Conservation (phyloP, 2,329 filamentous ascomycete genomes). For the Alternaria dauci region DNA sequence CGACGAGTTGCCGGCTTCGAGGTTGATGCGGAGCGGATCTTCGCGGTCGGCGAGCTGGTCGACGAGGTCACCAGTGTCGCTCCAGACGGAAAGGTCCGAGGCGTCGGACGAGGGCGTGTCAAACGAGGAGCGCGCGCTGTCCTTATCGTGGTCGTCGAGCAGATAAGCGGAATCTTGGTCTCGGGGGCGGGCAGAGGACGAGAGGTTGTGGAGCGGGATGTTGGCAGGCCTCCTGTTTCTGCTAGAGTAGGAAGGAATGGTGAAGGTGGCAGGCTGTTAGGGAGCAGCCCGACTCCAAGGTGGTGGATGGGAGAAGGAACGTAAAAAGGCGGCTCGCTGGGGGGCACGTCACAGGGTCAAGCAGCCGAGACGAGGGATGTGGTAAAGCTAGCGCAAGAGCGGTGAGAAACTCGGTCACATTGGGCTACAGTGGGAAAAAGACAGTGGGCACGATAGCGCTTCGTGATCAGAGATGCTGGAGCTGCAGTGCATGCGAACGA, state of each 20-base stretch:
- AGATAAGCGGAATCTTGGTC: conserved; percentile 52
- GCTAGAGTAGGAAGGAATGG: conserved; percentile 79
- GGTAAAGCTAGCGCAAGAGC: conserved; percentile 33
- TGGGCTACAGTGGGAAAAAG: conserved; percentile 35
- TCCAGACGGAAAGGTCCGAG: conserved; percentile 84
- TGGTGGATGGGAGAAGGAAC: conserved; percentile 32
- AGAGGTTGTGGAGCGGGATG: conserved; percentile 85
- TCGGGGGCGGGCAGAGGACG: conserved; percentile 54
- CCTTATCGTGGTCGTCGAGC: conserved; percentile 58
- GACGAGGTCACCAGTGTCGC: conserved; percentile 92
- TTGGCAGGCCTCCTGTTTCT: conserved; percentile 75
- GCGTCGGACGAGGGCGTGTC: conserved; percentile 64
- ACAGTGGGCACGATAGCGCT: conserved; percentile 32
- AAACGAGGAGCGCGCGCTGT: conserved; percentile 62
- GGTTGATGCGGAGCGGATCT: conserved; percentile 78
- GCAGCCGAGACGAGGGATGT: conserved; percentile 28
- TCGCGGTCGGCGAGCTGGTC: conserved; percentile 87
- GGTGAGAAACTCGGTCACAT: conserved; percentile 48
- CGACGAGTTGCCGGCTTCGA: conserved; percentile 69
- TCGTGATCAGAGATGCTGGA: conserved; percentile 38
- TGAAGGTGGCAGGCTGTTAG: conserved; percentile 73
- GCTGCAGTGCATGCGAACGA: conserved; percentile 26
- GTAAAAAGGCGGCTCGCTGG: conserved; percentile 32
- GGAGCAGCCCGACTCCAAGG: conserved; percentile 51
- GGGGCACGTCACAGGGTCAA: conserved; percentile 45